Percentiles rank a stretch among this genome's conserved stretches.
Conservation (phyloP, 2,329 filamentous ascomycete species). For the Byssothecium circinans region DNA sequence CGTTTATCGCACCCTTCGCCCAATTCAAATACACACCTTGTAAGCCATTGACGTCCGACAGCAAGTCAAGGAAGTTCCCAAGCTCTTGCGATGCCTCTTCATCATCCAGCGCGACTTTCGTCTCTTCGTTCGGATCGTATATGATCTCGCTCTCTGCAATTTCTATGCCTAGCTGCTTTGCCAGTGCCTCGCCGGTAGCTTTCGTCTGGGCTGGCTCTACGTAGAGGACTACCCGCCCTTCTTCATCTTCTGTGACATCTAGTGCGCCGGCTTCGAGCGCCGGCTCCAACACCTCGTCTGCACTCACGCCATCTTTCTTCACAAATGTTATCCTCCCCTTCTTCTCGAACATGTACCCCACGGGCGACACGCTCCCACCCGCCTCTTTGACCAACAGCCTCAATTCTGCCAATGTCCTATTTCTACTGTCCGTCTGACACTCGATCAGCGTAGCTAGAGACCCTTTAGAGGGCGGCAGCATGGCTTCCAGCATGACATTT, state of each 20-base stretch:
- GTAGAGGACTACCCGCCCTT: constrained; percentile 71
- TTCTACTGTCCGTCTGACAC: constrained; percentile 80
- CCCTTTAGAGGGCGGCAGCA: constrained; percentile 62
- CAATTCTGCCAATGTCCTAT: constrained; percentile 72
- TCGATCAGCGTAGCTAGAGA: constrained; percentile 78
- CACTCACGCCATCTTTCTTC: constrained; percentile 56
- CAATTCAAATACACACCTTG: constrained; percentile 78
- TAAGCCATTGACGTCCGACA: constrained; percentile 74
- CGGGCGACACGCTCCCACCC: constrained; percentile 71
- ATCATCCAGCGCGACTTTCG: constrained; percentile 64
- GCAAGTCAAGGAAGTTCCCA: constrained; percentile 58
- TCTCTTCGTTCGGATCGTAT: constrained; percentile 82
- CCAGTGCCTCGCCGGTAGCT: constrained; percentile 65
- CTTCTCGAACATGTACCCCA: constrained; percentile 81
- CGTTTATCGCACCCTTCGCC: constrained; percentile 43
- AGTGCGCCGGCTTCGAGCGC: constrained; percentile 83
- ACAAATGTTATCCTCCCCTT: constrained; percentile 75
- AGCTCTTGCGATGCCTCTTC: constrained; percentile 60
- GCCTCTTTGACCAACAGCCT: constrained; percentile 69
- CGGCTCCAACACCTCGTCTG: constrained; percentile 74
- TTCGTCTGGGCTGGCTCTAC: constrained; percentile 68
- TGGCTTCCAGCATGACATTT: constrained; percentile 73
- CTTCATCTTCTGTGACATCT: constrained; percentile 68
- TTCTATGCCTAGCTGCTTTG: constrained; percentile 64
- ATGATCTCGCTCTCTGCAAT: constrained; percentile 78